A percentile compares a stretch with the other conserved stretches of the same genome.
Evolutionary conservation across 495 filamentous ascomycete species (phyloP).

Genomic region (Penicillium herquei): DNA sequence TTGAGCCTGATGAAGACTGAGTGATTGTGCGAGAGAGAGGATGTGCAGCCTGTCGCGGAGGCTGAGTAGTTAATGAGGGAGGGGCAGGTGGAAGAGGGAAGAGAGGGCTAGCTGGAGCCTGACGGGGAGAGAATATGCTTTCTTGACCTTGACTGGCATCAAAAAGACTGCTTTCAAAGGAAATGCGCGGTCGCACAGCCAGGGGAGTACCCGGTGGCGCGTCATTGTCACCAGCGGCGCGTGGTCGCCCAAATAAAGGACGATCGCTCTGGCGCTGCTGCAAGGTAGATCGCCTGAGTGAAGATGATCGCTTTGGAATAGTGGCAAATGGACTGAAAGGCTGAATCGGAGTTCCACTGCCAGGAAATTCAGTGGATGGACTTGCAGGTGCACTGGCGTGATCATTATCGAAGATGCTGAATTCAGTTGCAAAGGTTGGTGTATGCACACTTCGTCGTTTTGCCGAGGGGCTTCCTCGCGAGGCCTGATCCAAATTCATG

Average conservation of each 20-base stretch:
- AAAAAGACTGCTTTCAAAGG: slow-evolving; percentile 69
- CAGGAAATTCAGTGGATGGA: slow-evolving; percentile 25
- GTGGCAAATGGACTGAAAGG: slow-evolving; percentile 42
- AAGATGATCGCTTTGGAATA: slow-evolving; percentile 58
- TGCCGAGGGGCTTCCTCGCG: slow-evolving; percentile 76
- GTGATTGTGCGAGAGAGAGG: slow-evolving; percentile 82
- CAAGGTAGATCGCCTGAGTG: slow-evolving; percentile 80
- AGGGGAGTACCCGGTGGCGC: slow-evolving; percentile 25
- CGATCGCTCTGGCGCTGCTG: slow-evolving; percentile 74
- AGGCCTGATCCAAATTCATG: slow-evolving; percentile 78
- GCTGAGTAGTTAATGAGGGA: slow-evolving; percentile 14
- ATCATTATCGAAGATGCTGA: slow-evolving; percentile 67
- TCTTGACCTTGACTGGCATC: slow-evolving; percentile 57
- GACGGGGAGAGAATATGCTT: slow-evolving; percentile 52
- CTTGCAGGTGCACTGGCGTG: slow-evolving; percentile 27
- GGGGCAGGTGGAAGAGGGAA: slow-evolving; percentile 25
- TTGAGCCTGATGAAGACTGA: slow-evolving; percentile 79
- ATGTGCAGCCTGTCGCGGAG: slow-evolving; percentile 56
- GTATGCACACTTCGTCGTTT: slow-evolving; percentile 85
- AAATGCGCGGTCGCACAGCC: slow-evolving; percentile 65
- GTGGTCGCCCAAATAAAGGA: slow-evolving; percentile 53
- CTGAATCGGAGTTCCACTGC: slow-evolving; percentile 25
- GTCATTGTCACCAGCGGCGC: slow-evolving; percentile 35
- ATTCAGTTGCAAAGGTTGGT: slow-evolving; percentile 55
- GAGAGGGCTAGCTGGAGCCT: slow-evolving; percentile 30